phyloP scores from a whole-genome alignment of 148 eudicot species.

The Fagopyrum esculentum region DNA sequence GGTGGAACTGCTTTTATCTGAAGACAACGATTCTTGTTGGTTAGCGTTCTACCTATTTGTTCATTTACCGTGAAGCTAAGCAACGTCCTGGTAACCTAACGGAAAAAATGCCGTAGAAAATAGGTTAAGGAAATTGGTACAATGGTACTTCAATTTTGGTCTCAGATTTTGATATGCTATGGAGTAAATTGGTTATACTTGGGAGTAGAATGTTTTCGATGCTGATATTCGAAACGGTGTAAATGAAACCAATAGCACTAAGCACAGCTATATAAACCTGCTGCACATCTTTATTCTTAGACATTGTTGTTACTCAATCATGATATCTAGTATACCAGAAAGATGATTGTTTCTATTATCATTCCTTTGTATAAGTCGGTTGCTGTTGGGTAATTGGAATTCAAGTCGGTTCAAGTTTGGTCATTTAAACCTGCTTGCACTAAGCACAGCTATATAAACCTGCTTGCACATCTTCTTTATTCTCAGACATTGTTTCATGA shows the following conservation, averaged over 20 bases:
- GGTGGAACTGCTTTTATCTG: slow-evolving; percentile 68
- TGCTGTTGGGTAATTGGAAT: no score
- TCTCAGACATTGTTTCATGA: not conserved
- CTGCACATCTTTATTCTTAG: not conserved
- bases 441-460: not conserved
- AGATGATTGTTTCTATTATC: not conserved
- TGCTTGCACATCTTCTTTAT: not conserved
- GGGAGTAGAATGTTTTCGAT: slow-evolving; percentile 4
- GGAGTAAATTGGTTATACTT: not conserved
- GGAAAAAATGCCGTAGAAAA: not conserved
- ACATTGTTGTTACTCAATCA: not conserved
- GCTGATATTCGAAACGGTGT: not conserved
- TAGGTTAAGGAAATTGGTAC: not conserved
- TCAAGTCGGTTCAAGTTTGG: no score
- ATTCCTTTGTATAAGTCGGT: not conserved
- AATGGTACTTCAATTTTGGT: not conserved
- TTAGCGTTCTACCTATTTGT: not conserved
- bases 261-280: not conserved
- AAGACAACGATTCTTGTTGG: slow-evolving; percentile 7
- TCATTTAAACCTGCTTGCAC: not conserved
- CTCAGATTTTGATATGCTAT: not conserved
- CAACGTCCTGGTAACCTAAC: not conserved
- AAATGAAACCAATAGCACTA: slow-evolving; percentile 1
- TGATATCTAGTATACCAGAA: not conserved
- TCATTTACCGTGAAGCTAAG: not conserved